Evolutionary conservation across 169 alveolate species (phyloP), one percentile per base, ranked within the genome.

Genomic region (Plasmodium chabaudi): DNA sequence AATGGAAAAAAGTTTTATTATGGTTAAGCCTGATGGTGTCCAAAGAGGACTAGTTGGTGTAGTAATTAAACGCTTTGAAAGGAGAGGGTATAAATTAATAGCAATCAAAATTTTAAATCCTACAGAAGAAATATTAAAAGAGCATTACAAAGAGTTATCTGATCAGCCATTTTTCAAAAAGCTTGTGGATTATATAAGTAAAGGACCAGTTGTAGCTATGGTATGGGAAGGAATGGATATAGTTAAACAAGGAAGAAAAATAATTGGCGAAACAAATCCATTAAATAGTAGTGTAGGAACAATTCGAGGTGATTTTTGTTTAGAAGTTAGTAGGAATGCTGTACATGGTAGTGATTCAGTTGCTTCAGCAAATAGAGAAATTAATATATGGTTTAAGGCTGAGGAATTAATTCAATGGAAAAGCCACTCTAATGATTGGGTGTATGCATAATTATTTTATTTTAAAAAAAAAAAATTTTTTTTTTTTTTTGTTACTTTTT

Each of bases 21-120:
- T 98, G 99, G 95, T 98, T 68, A 98, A 98, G 95, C 99, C 99
- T 60, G 99, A 98, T 95, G 99, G 99, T 25, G 99, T 98, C 90
- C 99, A 98, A 95, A 97, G 99, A 91, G 98, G 99, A 79, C 93
- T 98, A 67, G 98, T 98, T 15, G 99, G 99, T 51, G 97, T 96
- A 73, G 96, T 98, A 87, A 82, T 98, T 57, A 71, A 93, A 84
- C 97, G 99, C 73, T 98, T 97, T 92, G 99, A 98, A 93, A 94
- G 92, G 75, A 95, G 96, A 92, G 99, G 99, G 27, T 97, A 95
- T 94, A 97, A 97, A 88, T 92, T 98, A 75, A 98, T 97, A 68
- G 99, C 98, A 19, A 86, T 97, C 94, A 98, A 98, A 94, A 91
- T 97, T 91, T 79, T 69, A 39, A 75, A 88, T 10, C 98, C 99